phyloP scores from a whole-genome alignment of 2,329 filamentous ascomycete genomes.

The Botrytis aclada region DNA sequence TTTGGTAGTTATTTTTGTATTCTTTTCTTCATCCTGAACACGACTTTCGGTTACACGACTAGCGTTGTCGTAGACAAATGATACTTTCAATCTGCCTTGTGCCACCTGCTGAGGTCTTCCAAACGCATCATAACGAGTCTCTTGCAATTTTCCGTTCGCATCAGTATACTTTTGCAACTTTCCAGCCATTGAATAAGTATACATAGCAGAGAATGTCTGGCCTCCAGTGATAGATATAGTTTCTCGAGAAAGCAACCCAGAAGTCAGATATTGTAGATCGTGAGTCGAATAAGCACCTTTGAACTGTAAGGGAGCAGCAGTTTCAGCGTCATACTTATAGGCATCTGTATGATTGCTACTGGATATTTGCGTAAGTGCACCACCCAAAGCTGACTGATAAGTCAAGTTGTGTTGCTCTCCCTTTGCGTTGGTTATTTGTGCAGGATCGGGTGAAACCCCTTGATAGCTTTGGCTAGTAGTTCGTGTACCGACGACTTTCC shows the following conservation, averaged over 20 bases:
- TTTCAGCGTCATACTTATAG: conserved; percentile 1
- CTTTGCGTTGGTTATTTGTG: conserved; percentile 5
- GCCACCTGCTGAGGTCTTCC: not conserved
- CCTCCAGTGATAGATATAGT: not conserved
- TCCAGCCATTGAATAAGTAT: conserved; percentile 7
- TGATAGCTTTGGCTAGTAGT: conserved; percentile 9
- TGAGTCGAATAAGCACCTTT: conserved; percentile 1
- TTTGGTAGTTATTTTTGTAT: not conserved
- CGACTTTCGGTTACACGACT: conserved; percentile 4
- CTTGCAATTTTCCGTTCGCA: not conserved
- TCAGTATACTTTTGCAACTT: conserved; percentile 11
- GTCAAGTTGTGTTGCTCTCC: not conserved
- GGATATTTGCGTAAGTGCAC: not conserved
- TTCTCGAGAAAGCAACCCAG: conserved; percentile 5
- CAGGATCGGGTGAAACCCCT: conserved; percentile 5
- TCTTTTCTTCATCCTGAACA: conserved; percentile 2
- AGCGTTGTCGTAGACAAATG: conserved; percentile 8
- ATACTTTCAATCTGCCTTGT: conserved; percentile 5
- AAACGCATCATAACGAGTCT: conserved; percentile 1
- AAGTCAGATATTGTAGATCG: conserved; percentile 7
- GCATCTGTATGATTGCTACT: conserved; percentile 2
- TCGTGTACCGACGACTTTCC: not conserved
- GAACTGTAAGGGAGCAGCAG: not conserved
- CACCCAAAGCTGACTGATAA: not conserved
- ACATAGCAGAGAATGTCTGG: not conserved